Evolutionary conservation across 768 basidiomycete species (phyloP).

Genomic region (Mrakia gelida): DNA sequence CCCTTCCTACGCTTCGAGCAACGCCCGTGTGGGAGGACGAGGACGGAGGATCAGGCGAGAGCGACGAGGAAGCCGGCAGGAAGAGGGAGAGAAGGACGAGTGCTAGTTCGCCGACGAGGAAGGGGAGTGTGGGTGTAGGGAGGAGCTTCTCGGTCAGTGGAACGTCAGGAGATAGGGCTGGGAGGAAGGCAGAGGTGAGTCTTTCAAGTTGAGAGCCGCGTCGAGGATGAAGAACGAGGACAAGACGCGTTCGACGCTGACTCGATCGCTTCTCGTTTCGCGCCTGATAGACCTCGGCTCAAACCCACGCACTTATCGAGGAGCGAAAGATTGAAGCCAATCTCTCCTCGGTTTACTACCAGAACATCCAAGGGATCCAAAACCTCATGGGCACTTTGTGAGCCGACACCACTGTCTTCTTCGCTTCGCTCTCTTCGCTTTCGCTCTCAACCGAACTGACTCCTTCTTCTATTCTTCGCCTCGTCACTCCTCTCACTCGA

Average conservation of each 20-base stretch:
- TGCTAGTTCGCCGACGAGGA: neutral
- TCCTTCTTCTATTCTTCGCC: neutral
- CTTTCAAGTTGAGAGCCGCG: neutral
- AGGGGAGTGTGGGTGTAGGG: neutral
- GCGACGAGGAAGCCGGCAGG: neutral
- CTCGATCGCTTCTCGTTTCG: neutral
- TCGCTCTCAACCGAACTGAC: neutral
- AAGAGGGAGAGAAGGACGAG: neutral
- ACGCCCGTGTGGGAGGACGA: constrained; percentile 12
- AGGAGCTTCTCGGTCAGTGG: constrained; percentile 8
- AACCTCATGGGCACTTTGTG: constrained; percentile 33
- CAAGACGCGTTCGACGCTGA: neutral
- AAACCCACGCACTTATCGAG: constrained; percentile 13
- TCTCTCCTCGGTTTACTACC: constrained; percentile 28
- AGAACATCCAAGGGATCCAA: constrained; percentile 32
- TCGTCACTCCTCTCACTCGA: neutral
- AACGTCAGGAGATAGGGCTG: neutral
- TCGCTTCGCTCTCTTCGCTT: neutral
- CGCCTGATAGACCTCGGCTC: neutral
- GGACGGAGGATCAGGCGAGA: neutral
- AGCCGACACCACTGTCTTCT: neutral
- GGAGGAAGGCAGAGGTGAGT: neutral
- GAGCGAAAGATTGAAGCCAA: constrained; percentile 2
- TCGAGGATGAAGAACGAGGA: neutral
- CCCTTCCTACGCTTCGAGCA: neutral